These are phyloP conservation scores for Colletotrichum zoysiae DNA, from an alignment of 2,329 filamentous ascomycete genomes.

Conservation along the genomic window DNA sequence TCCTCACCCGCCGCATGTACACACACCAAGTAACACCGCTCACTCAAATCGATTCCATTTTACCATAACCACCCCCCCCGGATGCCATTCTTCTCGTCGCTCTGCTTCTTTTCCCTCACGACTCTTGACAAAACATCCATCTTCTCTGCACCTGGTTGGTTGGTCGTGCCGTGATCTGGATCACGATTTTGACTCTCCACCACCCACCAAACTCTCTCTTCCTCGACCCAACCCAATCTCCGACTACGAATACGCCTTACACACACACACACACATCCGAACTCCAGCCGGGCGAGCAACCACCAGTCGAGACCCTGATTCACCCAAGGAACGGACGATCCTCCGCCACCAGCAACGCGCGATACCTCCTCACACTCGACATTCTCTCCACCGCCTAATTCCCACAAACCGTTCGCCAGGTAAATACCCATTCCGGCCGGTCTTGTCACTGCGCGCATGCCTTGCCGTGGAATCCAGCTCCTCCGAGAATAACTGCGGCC, in stretches of 20 bases:
- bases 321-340: constrained; percentile 32
- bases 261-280: constrained; percentile 2
- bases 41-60: constrained; percentile 22
- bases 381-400: constrained; percentile 1
- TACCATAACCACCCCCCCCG: constrained; percentile 28
- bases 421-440: constrained; percentile 3
- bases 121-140: constrained; percentile 2
- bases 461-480: constrained; percentile 11
- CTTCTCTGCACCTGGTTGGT: not conserved
- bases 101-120: constrained; percentile 14
- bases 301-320: constrained; percentile 36
- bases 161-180: constrained; percentile 32
- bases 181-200: constrained; percentile 18
- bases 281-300: constrained; percentile 12
- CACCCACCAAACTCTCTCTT: constrained; percentile 16
- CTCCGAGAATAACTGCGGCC: not conserved
- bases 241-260: not conserved
- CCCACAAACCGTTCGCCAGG: not conserved
- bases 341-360: constrained; percentile 27
- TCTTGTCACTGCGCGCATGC: constrained; percentile 3
- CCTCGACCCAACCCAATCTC: constrained; percentile 18
- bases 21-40: constrained; percentile 15
- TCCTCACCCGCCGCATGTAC: not conserved
- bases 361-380: constrained; percentile 9
- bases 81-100: constrained; percentile 14